Conservation (phyloP, 2,329 filamentous ascomycete species). For the Aschersonia sp. region DNA sequence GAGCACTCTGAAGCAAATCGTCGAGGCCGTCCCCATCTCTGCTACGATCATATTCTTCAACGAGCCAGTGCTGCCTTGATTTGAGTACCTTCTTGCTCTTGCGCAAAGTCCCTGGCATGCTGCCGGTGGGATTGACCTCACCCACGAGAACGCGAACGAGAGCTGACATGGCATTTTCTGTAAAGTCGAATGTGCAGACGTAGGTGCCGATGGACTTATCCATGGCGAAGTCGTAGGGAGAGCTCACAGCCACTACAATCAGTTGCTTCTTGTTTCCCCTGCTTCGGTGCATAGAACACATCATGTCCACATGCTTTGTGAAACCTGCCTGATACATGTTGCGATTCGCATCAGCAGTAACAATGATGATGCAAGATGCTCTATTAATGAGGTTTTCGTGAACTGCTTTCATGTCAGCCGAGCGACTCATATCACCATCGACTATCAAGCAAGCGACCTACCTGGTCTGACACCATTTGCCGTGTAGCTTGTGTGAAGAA, state of each 20-base stretch:
- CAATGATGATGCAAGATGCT: slow-evolving; percentile 74
- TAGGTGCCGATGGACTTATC: slow-evolving; percentile 84
- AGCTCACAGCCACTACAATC: slow-evolving; percentile 84
- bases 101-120: slow-evolving; percentile 58
- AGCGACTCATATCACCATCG: not conserved
- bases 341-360: slow-evolving; percentile 86
- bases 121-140: slow-evolving; percentile 46
- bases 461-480: slow-evolving; percentile 76
- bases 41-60: slow-evolving; percentile 72
- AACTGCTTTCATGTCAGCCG: slow-evolving; percentile 26
- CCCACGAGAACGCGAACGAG: slow-evolving; percentile 75
- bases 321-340: slow-evolving; percentile 92
- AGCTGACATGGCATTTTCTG: slow-evolving; percentile 76
- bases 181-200: slow-evolving; percentile 92
- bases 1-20: slow-evolving; percentile 56
- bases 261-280: slow-evolving; percentile 75
- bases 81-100: slow-evolving; percentile 80
- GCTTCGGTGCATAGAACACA: slow-evolving; percentile 70
- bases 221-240: slow-evolving; percentile 92
- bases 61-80: slow-evolving; percentile 88
- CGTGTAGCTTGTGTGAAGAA: slow-evolving; percentile 89
- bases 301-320: slow-evolving; percentile 91
- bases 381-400: slow-evolving; percentile 87
- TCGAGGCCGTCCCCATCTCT: slow-evolving; percentile 62
- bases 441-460: slow-evolving; percentile 12